Conservation (phyloP, 192 early-diverging fungal species). For the Coemansia javaensis region DNA sequence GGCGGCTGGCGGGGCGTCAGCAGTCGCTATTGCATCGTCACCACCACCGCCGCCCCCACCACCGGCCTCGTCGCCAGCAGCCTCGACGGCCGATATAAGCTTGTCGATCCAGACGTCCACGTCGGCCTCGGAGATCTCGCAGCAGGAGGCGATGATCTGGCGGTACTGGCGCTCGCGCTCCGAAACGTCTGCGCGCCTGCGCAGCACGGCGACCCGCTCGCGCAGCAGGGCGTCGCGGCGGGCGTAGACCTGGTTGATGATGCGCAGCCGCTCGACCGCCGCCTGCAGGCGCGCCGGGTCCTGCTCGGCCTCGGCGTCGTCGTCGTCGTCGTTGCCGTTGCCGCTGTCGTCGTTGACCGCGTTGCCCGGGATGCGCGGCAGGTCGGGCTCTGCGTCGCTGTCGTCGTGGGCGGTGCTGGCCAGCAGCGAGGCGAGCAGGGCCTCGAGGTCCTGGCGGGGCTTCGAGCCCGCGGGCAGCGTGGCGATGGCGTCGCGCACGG, state of each 20-base stretch:
- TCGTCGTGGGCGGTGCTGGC: constrained; percentile 2
- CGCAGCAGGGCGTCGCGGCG: constrained; percentile 48
- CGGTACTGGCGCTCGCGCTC: constrained; percentile 75
- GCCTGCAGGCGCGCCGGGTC: constrained; percentile 30
- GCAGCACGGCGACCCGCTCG: constrained; percentile 55
- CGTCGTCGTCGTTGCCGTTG: too few relatives aligned
- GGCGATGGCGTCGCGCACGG: constrained; percentile 39
- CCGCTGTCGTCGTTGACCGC: too few relatives aligned
- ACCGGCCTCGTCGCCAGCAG: constrained; percentile 23
- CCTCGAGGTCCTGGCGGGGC: constrained; percentile 23
- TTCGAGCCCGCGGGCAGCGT: constrained; percentile 22
- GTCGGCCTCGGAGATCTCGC: constrained; percentile 68
- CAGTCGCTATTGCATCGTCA: not conserved
- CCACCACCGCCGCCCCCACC: not conserved
- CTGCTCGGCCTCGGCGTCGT: constrained; percentile 11
- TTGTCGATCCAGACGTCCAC: constrained; percentile 75
- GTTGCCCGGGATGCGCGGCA: constrained; percentile 13
- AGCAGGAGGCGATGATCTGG: constrained; percentile 80
- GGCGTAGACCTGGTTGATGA: constrained; percentile 44
- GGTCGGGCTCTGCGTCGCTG: constrained; percentile 2
- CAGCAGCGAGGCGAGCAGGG: constrained; percentile 20
- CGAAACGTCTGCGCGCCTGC: constrained; percentile 48
- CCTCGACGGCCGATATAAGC: constrained; percentile 72
- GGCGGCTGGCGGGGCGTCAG: not conserved
- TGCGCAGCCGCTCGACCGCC: constrained; percentile 31